Evolutionary conservation across 2,329 filamentous ascomycete species (phyloP), one percentile per base, ranked within the genome.

Genomic region (Hypoxylon sp.): DNA sequence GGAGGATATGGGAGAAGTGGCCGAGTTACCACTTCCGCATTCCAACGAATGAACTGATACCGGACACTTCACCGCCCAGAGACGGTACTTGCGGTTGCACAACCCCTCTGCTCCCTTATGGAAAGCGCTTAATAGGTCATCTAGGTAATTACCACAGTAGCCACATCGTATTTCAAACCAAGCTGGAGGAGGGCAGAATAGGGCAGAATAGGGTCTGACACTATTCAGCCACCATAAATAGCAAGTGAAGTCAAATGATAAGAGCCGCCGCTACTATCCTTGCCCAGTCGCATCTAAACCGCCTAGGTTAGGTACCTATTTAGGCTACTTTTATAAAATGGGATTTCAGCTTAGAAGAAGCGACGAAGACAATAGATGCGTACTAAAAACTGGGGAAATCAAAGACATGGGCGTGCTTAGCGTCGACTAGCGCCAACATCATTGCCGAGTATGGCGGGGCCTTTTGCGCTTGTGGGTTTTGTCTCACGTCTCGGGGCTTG

Each of bases 401-500:
- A 26, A 16, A 26, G 44, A 46, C 44, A 26, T 26, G 5, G 14
- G 18, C 24, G 24, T 6, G n/a, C 44, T n/a, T 30, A 14, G 24
- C 14, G 24, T 18, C 24, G 24, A 46, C 16, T 28, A 28, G 44
- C n/a, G 14, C 7, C n/a, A 12, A n/a, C 9, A 30, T 1, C 26
- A 51, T 18, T 45, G 16, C 16, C 40, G 40, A 40, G n/a, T n/a
- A n/a, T n/a, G n/a, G n/a, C n/a, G n/a, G 16, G 38, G 22, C 50
- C 50, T 50, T 59, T 50, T 18, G 30, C 38, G 26, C 51, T 48
- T 60, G 59, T 42, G 55, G 42, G 14, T 22, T n/a, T 22, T 69
- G 66, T 68, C 63, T 68, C 55, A 61, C 57, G 12, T 61, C 40
- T 51, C 36, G 36, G 45, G 30, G 9, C 18, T 51, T 61, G 66